Evolutionary conservation across 371 early-diverging fungal genomes (phyloP).

Genomic region (Nematocida sp.): DNA sequence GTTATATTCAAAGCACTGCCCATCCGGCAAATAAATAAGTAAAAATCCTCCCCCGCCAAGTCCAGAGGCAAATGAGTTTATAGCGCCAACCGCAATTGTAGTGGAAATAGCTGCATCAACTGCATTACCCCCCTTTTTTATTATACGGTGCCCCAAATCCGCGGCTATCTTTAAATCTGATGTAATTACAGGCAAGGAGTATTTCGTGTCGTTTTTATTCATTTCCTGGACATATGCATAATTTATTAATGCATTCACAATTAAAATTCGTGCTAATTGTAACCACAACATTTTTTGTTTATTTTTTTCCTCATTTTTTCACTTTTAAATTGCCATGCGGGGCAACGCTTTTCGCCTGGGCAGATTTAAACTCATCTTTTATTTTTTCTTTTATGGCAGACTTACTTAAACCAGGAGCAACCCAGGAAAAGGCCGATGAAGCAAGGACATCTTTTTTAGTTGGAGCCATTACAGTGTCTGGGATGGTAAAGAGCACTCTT

Average conservation of each 20-base stretch:
- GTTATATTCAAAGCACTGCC: constrained; percentile 71
- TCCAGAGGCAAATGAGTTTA: constrained; percentile 88
- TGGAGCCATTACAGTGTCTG: constrained; percentile 89
- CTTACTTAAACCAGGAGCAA: constrained; percentile 64
- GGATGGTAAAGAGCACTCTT: constrained; percentile 81
- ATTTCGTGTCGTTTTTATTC: constrained; percentile 43
- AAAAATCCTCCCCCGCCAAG: constrained; percentile 95
- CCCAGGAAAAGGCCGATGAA: constrained; percentile 68
- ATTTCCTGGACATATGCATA: not conserved
- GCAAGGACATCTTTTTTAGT: constrained; percentile 75
- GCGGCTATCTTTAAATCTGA: constrained; percentile 77
- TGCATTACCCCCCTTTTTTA: constrained; percentile 86
- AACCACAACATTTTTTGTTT: not conserved
- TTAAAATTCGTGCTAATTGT: not conserved
- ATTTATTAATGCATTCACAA: not conserved
- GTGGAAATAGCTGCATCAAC: constrained; percentile 91
- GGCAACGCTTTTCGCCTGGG: too few relatives aligned
- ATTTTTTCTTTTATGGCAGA: constrained; percentile 58
- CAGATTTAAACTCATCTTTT: constrained; percentile 1
- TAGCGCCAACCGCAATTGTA: constrained; percentile 82
- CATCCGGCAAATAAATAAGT: constrained; percentile 75
- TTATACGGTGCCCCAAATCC: constrained; percentile 76
- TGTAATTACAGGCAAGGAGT: constrained; percentile 73
- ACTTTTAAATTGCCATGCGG: too few relatives aligned
- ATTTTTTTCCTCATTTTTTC: not conserved